These are phyloP conservation scores for Chlamydomonas applanata DNA, from an alignment of 139 green algal genomes.

Conservation along the genomic window DNA sequence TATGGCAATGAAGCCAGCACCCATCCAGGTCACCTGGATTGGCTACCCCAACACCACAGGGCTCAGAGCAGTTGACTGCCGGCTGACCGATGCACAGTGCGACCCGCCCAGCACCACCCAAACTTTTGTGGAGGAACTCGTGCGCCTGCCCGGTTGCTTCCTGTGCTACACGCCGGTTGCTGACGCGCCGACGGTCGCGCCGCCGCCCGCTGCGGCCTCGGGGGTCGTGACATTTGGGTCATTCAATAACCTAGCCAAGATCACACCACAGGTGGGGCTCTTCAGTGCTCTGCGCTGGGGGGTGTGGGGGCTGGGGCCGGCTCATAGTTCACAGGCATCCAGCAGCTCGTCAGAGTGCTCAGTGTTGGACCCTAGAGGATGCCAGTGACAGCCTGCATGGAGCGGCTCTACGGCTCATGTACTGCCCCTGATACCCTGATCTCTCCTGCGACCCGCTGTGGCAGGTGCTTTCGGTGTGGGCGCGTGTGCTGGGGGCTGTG, in stretches of 20 bases:
- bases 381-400: too few relatives aligned
- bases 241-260: slow-evolving; percentile 98
- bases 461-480: slow-evolving; percentile 81
- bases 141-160: slow-evolving; percentile 90
- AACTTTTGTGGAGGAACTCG: slow-evolving; percentile 76
- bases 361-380: too few relatives aligned
- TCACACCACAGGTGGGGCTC: slow-evolving; percentile 78
- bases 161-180: slow-evolving; percentile 92
- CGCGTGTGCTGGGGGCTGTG: slow-evolving; percentile 61
- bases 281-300: too few relatives aligned
- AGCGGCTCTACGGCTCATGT: too few relatives aligned
- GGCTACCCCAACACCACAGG: slow-evolving; percentile 98
- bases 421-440: too few relatives aligned
- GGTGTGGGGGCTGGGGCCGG: too few relatives aligned
- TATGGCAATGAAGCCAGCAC: slow-evolving; percentile 79
- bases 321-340: too few relatives aligned
- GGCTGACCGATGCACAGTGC: slow-evolving; percentile 81
- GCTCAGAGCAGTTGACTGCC: slow-evolving; percentile 83
- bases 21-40: slow-evolving; percentile 96
- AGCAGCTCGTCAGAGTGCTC: too few relatives aligned
- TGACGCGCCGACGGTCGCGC: slow-evolving; percentile 76
- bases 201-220: slow-evolving; percentile 60
- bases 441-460: not conserved
- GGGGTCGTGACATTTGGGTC: slow-evolving; percentile 96
- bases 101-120: slow-evolving; percentile 71